phyloP scores from a whole-genome alignment of 139 green algal genomes.

The Eudorina sp. region DNA sequence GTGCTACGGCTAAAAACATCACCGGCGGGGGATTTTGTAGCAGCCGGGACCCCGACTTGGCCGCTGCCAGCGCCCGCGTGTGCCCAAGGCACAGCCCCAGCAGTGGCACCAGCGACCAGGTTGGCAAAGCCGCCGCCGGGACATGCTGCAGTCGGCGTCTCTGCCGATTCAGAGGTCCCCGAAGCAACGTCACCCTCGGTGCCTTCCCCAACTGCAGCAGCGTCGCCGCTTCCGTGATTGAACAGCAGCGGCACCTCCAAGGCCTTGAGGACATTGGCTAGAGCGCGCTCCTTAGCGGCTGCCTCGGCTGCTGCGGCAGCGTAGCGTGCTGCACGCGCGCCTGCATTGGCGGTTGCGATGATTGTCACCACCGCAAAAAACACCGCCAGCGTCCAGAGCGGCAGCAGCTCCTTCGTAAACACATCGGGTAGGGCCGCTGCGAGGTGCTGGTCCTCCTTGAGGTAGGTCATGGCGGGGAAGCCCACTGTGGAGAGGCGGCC shows the following conservation, averaged over 20 bases:
- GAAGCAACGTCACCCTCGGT: neutral
- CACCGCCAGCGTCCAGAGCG: slow-evolving; percentile 22
- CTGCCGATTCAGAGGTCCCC: neutral
- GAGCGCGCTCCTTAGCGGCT: no score
- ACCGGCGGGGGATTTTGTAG: no score
- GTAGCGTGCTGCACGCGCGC: neutral
- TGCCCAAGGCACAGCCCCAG: neutral
- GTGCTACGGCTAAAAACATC: neutral
- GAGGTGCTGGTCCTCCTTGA: neutral
- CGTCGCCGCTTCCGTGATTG: neutral
- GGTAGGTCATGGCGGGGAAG: slow-evolving; percentile 48
- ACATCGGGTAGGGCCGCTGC: neutral
- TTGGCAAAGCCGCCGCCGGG: neutral
- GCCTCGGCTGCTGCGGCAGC: neutral
- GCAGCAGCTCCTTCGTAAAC: slow-evolving; percentile 41
- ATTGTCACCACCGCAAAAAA: slow-evolving; percentile 11
- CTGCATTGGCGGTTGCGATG: neutral
- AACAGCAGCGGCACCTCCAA: neutral
- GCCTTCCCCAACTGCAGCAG: no score
- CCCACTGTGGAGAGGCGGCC: slow-evolving; percentile 17
- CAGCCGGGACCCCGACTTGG: no score
- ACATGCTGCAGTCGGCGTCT: neutral
- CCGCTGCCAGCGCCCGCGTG: neutral
- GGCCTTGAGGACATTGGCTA: neutral
- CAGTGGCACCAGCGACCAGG: neutral